Evolutionary conservation across 805 yeast species (phyloP).

Genomic region (Schwanniomyces occidentalis): DNA sequence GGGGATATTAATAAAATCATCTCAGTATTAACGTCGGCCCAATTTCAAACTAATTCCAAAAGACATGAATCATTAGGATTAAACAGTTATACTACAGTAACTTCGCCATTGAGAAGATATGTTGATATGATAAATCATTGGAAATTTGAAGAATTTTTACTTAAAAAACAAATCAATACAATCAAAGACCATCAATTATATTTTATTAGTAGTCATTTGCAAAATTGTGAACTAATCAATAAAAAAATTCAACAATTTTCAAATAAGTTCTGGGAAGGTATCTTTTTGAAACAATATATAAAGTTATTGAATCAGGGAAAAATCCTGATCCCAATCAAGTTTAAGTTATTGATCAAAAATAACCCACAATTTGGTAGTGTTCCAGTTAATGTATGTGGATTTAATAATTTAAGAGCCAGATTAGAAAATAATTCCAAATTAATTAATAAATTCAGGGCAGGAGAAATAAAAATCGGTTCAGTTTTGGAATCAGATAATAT

Average conservation of each 20-base stretch:
- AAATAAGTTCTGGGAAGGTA: slow-evolving; percentile 38
- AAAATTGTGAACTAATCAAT: slow-evolving; percentile 29
- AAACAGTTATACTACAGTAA: slow-evolving; percentile 64
- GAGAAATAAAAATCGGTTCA: slow-evolving; percentile 22
- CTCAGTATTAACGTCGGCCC: slow-evolving; percentile 54
- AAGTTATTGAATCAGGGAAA: slow-evolving; percentile 14
- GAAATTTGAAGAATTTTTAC: slow-evolving; percentile 46
- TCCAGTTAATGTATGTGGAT: slow-evolving; percentile 26
- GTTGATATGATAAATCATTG: slow-evolving; percentile 81
- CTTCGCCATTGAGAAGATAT: slow-evolving; percentile 86
- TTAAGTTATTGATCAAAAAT: slow-evolving; percentile 22
- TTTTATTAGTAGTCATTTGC: slow-evolving; percentile 29
- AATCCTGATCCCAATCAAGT: slow-evolving; percentile 19
- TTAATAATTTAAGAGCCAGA: slow-evolving; percentile 21
- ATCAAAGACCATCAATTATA: slow-evolving; percentile 9
- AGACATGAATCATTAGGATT: slow-evolving; percentile 68
- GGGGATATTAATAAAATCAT: slow-evolving; percentile 45
- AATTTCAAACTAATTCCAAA: slow-evolving; percentile 43
- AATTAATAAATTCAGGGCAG: slow-evolving; percentile 17
- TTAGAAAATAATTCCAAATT: slow-evolving; percentile 21
- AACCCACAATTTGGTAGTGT: slow-evolving; percentile 27
- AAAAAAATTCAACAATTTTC: slow-evolving; percentile 25
- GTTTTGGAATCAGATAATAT: slow-evolving; percentile 17
- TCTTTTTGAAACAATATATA: slow-evolving; percentile 30
- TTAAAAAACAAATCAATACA: slow-evolving; percentile 1